phyloP scores from a whole-genome alignment of 139 green algal genomes.

The Chlamydomonas urium region DNA sequence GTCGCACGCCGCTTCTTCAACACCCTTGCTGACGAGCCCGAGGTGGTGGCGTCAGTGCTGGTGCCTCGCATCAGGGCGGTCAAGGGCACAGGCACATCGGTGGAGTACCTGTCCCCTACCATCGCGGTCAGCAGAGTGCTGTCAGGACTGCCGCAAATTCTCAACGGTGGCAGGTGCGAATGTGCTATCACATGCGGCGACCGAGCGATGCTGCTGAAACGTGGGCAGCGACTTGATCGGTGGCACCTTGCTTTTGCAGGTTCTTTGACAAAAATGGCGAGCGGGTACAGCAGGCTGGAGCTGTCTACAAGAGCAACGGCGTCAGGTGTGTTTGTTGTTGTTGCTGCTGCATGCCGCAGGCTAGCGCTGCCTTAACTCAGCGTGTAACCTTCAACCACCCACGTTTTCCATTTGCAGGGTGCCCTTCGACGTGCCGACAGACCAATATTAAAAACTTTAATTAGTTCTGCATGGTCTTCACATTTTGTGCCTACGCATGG shows the following conservation, averaged over 20 bases:
- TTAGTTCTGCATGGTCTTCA: not conserved
- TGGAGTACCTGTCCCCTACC: constrained; percentile 52
- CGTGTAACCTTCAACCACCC: too few species aligned
- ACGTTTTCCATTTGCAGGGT: too few species aligned
- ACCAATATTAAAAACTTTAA: too few species aligned
- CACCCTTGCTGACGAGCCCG: constrained; percentile 59
- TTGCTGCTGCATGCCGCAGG: too few species aligned
- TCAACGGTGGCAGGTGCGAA: too few species aligned
- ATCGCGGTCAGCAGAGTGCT: constrained; percentile 35
- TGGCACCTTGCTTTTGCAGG: too few species aligned
- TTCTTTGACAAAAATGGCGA: constrained; percentile 62
- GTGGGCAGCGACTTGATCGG: too few species aligned
- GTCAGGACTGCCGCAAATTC: constrained; percentile 45
- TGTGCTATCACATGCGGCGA: too few species aligned
- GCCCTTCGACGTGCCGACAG: too few species aligned
- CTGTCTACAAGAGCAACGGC: constrained; percentile 28
- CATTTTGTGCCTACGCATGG: not conserved
- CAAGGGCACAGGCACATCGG: constrained; percentile 25
- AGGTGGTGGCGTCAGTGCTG: constrained; percentile 57
- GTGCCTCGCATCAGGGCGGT: constrained; percentile 46
- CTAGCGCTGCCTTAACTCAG: too few species aligned
- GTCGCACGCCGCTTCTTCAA: constrained; percentile 66
- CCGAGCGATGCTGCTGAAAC: too few species aligned
- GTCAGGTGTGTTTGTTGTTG: too few species aligned
- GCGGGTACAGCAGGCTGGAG: constrained; percentile 19